Evolutionary conservation across 768 basidiomycete genomes (phyloP).

Genomic region (Mycena amicta): DNA sequence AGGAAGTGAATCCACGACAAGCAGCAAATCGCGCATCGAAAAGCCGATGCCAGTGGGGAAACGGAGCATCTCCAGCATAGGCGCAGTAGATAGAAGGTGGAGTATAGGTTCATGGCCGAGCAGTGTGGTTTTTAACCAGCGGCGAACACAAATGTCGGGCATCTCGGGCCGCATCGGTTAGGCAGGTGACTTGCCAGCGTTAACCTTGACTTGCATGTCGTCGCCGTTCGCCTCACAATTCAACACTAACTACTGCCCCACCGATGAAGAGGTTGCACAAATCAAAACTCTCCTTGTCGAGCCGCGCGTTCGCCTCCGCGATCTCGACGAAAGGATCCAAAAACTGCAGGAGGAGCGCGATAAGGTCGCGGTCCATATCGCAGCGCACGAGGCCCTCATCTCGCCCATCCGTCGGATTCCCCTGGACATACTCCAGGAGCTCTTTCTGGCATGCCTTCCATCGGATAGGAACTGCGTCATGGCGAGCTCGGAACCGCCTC

Average conservation of each 20-base stretch:
- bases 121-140: no score
- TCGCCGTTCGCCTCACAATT: background rate
- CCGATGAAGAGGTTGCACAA: background rate
- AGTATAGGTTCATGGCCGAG: no score
- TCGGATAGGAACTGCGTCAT: background rate
- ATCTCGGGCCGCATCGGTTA: no score
- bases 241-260: slow-evolving; percentile 1
- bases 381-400: background rate
- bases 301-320: background rate
- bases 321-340: background rate
- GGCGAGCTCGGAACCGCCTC: background rate
- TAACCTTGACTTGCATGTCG: background rate
- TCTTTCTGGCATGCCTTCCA: background rate
- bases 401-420: background rate
- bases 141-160: no score
- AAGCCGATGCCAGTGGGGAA: no score
- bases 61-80: no score
- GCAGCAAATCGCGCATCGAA: no score
- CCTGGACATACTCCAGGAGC: background rate
- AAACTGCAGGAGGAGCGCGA: background rate
- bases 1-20: no score
- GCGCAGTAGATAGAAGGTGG: no score
- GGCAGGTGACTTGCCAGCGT: no score
- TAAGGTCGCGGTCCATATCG: background rate
- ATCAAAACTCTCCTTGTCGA: background rate